Evolutionary conservation across 1,284 basidiomycete species (phyloP), one percentile per base, ranked within the genome.

Genomic region (Mycena citricolor): DNA sequence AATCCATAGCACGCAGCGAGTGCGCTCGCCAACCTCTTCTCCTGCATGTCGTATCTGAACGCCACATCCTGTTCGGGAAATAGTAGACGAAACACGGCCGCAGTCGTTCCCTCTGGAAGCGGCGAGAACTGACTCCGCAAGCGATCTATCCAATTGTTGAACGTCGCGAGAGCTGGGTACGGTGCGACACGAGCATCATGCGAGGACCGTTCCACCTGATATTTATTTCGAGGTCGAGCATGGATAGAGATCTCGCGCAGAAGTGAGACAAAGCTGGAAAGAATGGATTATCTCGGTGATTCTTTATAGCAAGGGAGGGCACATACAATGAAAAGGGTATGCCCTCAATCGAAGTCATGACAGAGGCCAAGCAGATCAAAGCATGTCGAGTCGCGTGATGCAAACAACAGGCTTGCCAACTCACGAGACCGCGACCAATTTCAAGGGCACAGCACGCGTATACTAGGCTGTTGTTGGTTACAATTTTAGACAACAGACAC

Each of bases 21-120:
- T 22, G 72, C 63, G 6, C 62, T 60, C 0, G 76, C 76, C n/a
- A 94, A 70, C n/a, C 62, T 70, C 5, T 68, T 67, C 65, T 94
- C 90, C 57, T 86, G 80, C 56, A 93, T 68, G 14, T 79, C 78
- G 54, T 89, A 94, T 57, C 81, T 81, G 22, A 90, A 70, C 22
- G 74, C 63, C 0, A 68, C 55, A 44, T 92, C 89, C 45, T 89
- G 80, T 43, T 92, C 81, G 0, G 91, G 90, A 59, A 92, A 92
- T n/a, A 94, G 66, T 3, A 92, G 61, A 1, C 81, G 77, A 56
- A 93, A 83, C 23, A 90, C 61, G 2, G 67, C 70, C 8, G 66
- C 60, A n/a, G 74, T 70, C 8, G 76, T 77, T 10, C 70, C 68
- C 0, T 62, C 56, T 1, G 77, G 76, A 13, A 79, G 60, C 13